Evolutionary conservation across 2,329 filamentous ascomycete genomes (phyloP), one percentile per base, ranked within the genome.

Genomic region (Canariomyces notabilis): DNA sequence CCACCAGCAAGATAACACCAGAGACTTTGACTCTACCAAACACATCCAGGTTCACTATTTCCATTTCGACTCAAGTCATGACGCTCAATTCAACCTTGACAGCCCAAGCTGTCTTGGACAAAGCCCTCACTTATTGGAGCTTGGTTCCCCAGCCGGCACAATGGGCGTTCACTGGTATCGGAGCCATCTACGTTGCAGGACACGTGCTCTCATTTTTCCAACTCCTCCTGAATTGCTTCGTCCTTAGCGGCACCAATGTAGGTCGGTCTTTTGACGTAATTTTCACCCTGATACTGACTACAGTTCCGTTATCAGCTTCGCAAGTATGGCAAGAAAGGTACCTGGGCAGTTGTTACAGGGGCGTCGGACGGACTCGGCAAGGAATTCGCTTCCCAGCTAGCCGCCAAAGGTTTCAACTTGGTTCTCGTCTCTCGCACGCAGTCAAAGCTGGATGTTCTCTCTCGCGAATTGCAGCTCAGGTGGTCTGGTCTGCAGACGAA

Each of bases 301-400:
- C 46, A 8, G n/a, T 51, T 41, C 16, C 20, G 9, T 49, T 37
- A 43, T 49, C 49, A 95, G 91, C 82, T 98, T 48, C 83, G 83
- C 59, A 89, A 85, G 57, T 97, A 95, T 70, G 93, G 90, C 57
- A 85, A 85, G 58, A 88, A 89, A 61, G 91, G 91, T 52, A 90
- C 85, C 48, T 98, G 91, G 90, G 93, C 88, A 23, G 80, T 98
- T 45, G 79, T 98, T 33, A 98, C 93, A 20, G 93, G 93, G 53
- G 93, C 91, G 42, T 96, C 90, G 9, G 93, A 98, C 67, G 94
- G 93, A 54, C 83, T 98, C 53, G 93, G 93, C 64, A 97, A 95
- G 70, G 93, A 98, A 71, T 98, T 89, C 65, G 89, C 91, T 31
- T 76, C 85, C 23, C 89, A 97, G 66, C 83, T 98, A 47, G 90